phyloP scores from a whole-genome alignment of 164 flowering plant species.

The Vitis cinerea region DNA sequence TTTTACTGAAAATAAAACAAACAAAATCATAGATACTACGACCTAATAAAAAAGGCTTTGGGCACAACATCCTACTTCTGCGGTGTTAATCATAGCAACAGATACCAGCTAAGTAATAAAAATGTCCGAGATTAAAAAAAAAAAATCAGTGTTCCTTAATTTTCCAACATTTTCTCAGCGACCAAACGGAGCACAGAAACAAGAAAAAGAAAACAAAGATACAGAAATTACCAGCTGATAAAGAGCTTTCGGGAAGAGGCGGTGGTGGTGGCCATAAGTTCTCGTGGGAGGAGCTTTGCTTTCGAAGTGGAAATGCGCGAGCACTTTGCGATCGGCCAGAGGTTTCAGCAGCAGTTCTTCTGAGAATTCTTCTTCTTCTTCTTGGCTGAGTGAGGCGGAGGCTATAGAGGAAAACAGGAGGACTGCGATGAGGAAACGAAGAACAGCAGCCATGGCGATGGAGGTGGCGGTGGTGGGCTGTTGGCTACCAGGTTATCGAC shows the following conservation, averaged over 20 bases:
- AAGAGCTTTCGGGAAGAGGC: conserved; percentile 87
- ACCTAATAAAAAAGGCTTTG: too few species aligned
- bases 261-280: conserved; percentile 69
- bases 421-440: too few species aligned
- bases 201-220: not conserved
- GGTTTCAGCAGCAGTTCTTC: conserved; percentile 84
- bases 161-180: conserved; percentile 2
- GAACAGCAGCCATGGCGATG: too few species aligned
- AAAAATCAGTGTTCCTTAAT: not conserved
- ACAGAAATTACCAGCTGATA: conserved; percentile 67
- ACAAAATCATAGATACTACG: not conserved
- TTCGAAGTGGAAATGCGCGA: conserved; percentile 84
- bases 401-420: too few species aligned
- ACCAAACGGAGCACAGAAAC: not conserved
- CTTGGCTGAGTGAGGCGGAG: too few species aligned
- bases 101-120: too few species aligned
- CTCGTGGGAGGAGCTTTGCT: conserved; percentile 52
- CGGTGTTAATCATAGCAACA: too few species aligned
- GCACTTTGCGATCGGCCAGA: conserved; percentile 83
- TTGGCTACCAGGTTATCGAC: too few species aligned
- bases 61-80: too few species aligned
- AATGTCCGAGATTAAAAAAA: not conserved
- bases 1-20: not conserved
- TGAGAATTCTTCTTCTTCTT: conserved; percentile 58
- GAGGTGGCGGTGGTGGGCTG: too few species aligned